A percentile compares a stretch with the other conserved stretches of the same genome.
Evolutionary conservation across 768 basidiomycete genomes (phyloP).

Genomic region (Auriscalpium orientale): DNA sequence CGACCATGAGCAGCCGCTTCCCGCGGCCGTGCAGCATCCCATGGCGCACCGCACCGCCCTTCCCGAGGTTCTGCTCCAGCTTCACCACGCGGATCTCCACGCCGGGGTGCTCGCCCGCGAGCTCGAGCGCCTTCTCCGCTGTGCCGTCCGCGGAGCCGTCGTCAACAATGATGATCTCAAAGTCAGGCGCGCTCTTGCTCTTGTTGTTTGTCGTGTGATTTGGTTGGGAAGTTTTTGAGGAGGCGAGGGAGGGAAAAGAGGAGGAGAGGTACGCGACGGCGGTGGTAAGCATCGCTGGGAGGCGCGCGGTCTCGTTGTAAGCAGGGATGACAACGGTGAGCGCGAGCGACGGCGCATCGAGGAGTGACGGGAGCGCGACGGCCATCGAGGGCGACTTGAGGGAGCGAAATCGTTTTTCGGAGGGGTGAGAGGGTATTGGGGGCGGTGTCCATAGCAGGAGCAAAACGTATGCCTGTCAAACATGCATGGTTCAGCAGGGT

Average conservation of each 20-base stretch:
- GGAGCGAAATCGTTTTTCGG: slow-evolving; percentile 66
- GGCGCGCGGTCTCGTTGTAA: slow-evolving; percentile 80
- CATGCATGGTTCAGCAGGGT: slow-evolving; percentile 5
- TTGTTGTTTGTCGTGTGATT: too few relatives aligned
- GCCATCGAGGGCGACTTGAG: slow-evolving; percentile 44
- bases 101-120: slow-evolving; percentile 46
- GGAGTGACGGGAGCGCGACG: slow-evolving; percentile 46
- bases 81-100: slow-evolving; percentile 71
- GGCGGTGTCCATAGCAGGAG: slow-evolving; percentile 72
- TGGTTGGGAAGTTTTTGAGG: too few relatives aligned
- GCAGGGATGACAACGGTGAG: slow-evolving; percentile 85
- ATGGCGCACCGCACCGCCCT: slow-evolving; percentile 90
- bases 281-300: slow-evolving; percentile 77
- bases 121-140: slow-evolving; percentile 48
- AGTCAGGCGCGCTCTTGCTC: slow-evolving; percentile 37
- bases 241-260: too few relatives aligned
- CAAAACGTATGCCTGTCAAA: slow-evolving; percentile 53
- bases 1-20: slow-evolving; percentile 76
- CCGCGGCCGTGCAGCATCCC: slow-evolving; percentile 84
- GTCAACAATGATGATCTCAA: slow-evolving; percentile 84
- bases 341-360: slow-evolving; percentile 54
- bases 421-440: slow-evolving; percentile 50
- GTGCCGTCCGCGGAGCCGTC: slow-evolving; percentile 85
- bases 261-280: slow-evolving; percentile 56
- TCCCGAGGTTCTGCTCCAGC: slow-evolving; percentile 77